Evolutionary conservation across 2,329 filamentous ascomycete species (phyloP).

Genomic region (Aspergillus sojae): DNA sequence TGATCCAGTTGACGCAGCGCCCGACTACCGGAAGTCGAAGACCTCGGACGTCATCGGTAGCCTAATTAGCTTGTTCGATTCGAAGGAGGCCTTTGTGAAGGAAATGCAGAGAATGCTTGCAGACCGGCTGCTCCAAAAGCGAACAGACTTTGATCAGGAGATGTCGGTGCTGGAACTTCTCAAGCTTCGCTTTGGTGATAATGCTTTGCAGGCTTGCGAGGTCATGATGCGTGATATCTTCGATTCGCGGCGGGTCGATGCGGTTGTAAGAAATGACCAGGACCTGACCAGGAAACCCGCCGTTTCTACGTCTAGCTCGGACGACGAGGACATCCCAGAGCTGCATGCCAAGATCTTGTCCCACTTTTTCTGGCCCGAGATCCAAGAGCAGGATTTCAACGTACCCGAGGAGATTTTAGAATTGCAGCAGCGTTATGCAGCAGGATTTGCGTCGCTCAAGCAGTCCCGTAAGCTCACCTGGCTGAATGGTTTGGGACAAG

Average conservation of each 20-base stretch:
- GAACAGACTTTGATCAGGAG: slow-evolving; percentile 74
- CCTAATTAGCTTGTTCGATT: slow-evolving; percentile 83
- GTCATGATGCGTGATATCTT: slow-evolving; percentile 95
- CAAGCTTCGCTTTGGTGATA: slow-evolving; percentile 85
- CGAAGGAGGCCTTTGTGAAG: slow-evolving; percentile 88
- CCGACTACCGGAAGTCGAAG: slow-evolving; percentile 87
- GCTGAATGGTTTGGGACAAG: slow-evolving; percentile 80
- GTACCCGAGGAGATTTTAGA: slow-evolving; percentile 49
- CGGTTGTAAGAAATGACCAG: slow-evolving; percentile 61
- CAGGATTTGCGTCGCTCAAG: slow-evolving; percentile 78
- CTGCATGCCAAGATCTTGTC: slow-evolving; percentile 86
- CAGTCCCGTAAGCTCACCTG: slow-evolving; percentile 83
- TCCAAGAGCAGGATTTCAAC: slow-evolving; percentile 59
- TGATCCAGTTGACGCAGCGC: slow-evolving; percentile 87
- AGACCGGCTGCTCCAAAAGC: slow-evolving; percentile 70
- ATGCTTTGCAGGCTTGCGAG: slow-evolving; percentile 85
- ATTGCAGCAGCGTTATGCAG: slow-evolving; percentile 71
- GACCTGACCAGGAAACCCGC: slow-evolving; percentile 36
- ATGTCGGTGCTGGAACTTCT: slow-evolving; percentile 81
- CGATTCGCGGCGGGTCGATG: slow-evolving; percentile 76
- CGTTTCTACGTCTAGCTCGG: slow-evolving; percentile 23
- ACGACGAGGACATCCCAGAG: slow-evolving; percentile 40
- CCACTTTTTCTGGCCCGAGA: slow-evolving; percentile 86
- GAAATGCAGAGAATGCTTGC: slow-evolving; percentile 90
- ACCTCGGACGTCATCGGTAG: slow-evolving; percentile 91